Percentiles rank a stretch among this genome's conserved stretches.
These are phyloP conservation scores for Trichoderma simmonsii DNA, from an alignment of 2,329 filamentous ascomycete genomes.

Conservation along the genomic window DNA sequence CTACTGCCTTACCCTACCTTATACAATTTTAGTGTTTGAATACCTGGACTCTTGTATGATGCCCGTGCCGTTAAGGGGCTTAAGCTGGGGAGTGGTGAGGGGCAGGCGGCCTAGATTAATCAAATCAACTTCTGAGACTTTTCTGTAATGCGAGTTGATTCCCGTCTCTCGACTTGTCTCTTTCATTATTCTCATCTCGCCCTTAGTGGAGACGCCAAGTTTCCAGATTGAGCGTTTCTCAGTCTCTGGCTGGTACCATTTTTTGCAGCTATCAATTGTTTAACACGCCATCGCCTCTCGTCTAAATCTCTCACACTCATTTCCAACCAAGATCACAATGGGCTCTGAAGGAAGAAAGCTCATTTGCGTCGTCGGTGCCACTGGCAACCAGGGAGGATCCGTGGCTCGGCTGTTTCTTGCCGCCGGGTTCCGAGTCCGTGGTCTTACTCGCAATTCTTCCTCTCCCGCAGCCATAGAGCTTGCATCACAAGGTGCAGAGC, in stretches of 20 bases:
- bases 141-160: neutral
- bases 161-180: neutral
- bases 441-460: slow-evolving; percentile 43
- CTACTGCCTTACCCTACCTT: neutral
- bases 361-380: slow-evolving; percentile 46
- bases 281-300: neutral
- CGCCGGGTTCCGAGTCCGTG: slow-evolving; percentile 44
- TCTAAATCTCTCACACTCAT: neutral
- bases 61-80: neutral
- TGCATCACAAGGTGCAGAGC: slow-evolving; percentile 40
- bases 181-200: neutral
- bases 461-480: slow-evolving; percentile 42
- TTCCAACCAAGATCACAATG: neutral
- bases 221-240: neutral
- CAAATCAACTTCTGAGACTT: neutral
- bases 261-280: neutral
- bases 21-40: neutral
- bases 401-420: slow-evolving; percentile 47
- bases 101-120: neutral
- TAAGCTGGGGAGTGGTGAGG: neutral
- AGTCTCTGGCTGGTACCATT: neutral
- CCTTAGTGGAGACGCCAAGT: neutral
- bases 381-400: slow-evolving; percentile 51
- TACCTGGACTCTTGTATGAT: neutral
- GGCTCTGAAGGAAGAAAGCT: slow-evolving; percentile 31